Evolutionary conservation across 140 eudicot species (phyloP), one percentile per base, ranked within the genome.

Genomic region (Ambrosia hybrid): DNA sequence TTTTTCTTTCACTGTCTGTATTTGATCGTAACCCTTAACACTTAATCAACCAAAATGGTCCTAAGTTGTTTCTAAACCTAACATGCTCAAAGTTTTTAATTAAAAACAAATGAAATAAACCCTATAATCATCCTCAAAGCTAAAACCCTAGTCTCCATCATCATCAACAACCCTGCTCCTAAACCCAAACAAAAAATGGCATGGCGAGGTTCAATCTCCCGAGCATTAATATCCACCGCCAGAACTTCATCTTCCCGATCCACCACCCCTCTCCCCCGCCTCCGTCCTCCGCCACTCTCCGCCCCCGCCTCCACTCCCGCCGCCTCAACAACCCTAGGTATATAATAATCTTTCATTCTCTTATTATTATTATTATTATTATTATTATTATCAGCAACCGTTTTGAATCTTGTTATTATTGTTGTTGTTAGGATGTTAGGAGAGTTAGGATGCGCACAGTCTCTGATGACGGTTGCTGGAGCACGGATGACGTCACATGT

Each of bases 181-280:
- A 21, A 21, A 41, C 46, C n/a, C 57, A 52, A 41, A 46, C 41
- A n/a, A 57, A 36, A 76, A 79, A 90, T 90, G 97, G 97, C 97
- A 66, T 90, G 95, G 91, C 95, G 91, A 68, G 95, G 95, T 75
- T 87, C 97, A 13, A 15, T 90, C 65, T 81, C 97, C 62, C 62
- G 97, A 78, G 71, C 91, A 34, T 65, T 90, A 36, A 77, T 85
- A 73, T 87, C 97, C 82, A 69, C 95, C 67, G 89, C 91, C 43
- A 77, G 97, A 78, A 37, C 89, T 61, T 80, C 96, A 34, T 53
- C 88, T 14, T 73, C 73, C 78, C 97, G 97, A 39, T 79, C 97
- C 9, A 64, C 85, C 12, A 67, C 87, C 53, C 73, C 86, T 8
- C 79, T 88, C 9, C 82, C 87, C 17, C 86, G 86, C 75, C 86